A percentile compares a stretch with the other conserved stretches of the same genome.
Evolutionary conservation across 768 basidiomycete genomes (phyloP).

Genomic region (Lepiota venenata): DNA sequence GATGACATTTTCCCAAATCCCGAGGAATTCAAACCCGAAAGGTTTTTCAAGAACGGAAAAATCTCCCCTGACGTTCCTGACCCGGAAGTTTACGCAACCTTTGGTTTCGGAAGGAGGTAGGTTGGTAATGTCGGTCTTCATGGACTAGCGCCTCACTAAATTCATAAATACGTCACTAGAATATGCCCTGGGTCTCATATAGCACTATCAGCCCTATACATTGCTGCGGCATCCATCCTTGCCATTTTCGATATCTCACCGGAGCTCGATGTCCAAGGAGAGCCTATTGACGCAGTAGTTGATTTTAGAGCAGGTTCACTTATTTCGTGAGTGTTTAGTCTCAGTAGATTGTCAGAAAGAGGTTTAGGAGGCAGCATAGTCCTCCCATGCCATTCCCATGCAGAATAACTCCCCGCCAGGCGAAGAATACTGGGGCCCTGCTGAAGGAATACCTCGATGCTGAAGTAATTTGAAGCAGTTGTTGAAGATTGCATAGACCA

Average conservation of each 20-base stretch:
- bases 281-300: conserved; percentile 1
- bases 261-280: conserved; percentile 2
- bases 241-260: conserved; percentile 17
- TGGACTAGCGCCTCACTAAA: neutral
- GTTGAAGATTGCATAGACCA: no score
- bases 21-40: conserved; percentile 16
- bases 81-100: conserved; percentile 19
- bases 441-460: neutral
- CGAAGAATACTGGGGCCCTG: neutral
- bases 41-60: conserved; percentile 16
- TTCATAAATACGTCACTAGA: neutral
- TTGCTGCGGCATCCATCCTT: conserved; percentile 7
- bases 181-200: conserved; percentile 10
- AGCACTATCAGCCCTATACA: neutral
- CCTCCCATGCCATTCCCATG: neutral
- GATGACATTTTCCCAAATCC: conserved; percentile 17
- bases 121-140: neutral
- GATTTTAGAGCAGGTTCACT: neutral
- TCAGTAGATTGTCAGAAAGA: neutral
- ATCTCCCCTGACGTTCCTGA: conserved; percentile 20
- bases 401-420: neutral
- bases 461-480: neutral
- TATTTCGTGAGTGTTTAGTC: conserved; percentile 2
- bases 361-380: neutral
- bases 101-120: conserved; percentile 30